Evolutionary conservation across 352 stramenopile genomes (phyloP).

Genomic region (Globisporangium iwayamae): DNA sequence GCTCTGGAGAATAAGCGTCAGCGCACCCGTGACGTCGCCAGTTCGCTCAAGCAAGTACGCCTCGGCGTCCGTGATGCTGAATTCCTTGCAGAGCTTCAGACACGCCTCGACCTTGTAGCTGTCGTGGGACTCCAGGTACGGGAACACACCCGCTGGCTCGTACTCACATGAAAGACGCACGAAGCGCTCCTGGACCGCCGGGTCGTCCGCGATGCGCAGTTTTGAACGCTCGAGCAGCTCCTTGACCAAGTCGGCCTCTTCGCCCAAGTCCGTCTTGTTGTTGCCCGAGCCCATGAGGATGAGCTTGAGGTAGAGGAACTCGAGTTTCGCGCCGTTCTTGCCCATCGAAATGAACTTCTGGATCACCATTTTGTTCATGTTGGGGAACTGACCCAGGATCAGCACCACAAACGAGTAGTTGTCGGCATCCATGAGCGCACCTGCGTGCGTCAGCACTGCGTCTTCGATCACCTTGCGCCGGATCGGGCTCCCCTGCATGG

Average conservation of each 20-base stretch:
- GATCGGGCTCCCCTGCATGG: constrained; percentile 23
- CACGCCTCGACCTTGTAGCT: constrained; percentile 87
- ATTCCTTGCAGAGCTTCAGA: constrained; percentile 83
- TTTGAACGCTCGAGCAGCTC: constrained; percentile 82
- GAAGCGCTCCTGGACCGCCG: constrained; percentile 80
- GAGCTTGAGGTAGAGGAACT: constrained; percentile 81
- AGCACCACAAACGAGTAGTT: constrained; percentile 84
- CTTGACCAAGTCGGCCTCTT: constrained; percentile 75
- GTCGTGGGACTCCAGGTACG: constrained; percentile 80
- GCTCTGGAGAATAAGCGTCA: constrained; percentile 91
- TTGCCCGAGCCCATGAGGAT: constrained; percentile 61
- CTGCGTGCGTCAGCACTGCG: constrained; percentile 67
- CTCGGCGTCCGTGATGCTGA: constrained; percentile 81
- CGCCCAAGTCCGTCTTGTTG: constrained; percentile 47
- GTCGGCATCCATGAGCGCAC: constrained; percentile 87
- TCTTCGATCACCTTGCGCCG: constrained; percentile 74
- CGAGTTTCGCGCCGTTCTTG: constrained; percentile 68
- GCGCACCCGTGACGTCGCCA: constrained; percentile 90
- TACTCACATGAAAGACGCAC: constrained; percentile 78
- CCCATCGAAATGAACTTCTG: constrained; percentile 80
- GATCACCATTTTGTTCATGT: constrained; percentile 83
- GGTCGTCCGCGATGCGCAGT: constrained; percentile 74
- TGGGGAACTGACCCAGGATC: constrained; percentile 84
- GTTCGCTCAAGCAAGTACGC: constrained; percentile 92
- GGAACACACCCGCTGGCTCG: constrained; percentile 69